phyloP scores from a whole-genome alignment of 495 filamentous ascomycete species.

The Talaromyces borbonicus region DNA sequence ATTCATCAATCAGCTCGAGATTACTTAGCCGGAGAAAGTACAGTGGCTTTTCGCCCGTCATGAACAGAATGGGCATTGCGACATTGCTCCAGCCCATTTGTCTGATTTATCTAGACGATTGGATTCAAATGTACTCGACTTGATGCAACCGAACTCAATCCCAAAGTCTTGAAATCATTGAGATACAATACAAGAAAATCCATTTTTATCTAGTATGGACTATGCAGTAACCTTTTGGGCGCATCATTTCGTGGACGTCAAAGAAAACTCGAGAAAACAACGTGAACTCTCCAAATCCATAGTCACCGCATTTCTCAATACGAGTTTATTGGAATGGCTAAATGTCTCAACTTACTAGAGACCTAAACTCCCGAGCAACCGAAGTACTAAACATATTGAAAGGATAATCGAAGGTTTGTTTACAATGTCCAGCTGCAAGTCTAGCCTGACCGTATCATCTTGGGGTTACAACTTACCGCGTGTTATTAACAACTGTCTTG shows the following conservation, averaged over 20 bases:
- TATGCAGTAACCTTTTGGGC: slow-evolving; percentile 15
- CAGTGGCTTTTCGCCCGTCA: slow-evolving; percentile 4
- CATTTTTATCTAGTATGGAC: slow-evolving; percentile 9
- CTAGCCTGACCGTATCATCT: too few species aligned
- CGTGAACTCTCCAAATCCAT: neutral
- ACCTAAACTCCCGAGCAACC: slow-evolving; percentile 12
- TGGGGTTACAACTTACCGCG: too few species aligned
- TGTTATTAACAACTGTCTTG: slow-evolving; percentile 7
- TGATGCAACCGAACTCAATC: slow-evolving; percentile 5
- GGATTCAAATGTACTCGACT: slow-evolving; percentile 12
- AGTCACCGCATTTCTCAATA: slow-evolving; percentile 9
- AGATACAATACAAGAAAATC: slow-evolving; percentile 3
- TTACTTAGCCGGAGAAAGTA: slow-evolving; percentile 11
- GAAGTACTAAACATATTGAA: slow-evolving; percentile 7
- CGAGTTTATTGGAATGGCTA: slow-evolving; percentile 18
- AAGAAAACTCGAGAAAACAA: neutral
- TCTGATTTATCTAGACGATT: slow-evolving; percentile 12
- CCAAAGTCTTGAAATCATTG: neutral
- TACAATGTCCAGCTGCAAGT: too few species aligned
- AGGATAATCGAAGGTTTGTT: slow-evolving; percentile 7
- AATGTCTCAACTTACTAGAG: slow-evolving; percentile 18
- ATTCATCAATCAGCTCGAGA: slow-evolving; percentile 16
- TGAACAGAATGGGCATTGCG: slow-evolving; percentile 12
- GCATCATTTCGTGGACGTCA: slow-evolving; percentile 10
- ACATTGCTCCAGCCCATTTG: slow-evolving; percentile 13